Evolutionary conservation across 495 filamentous ascomycete species (phyloP), one percentile per base, ranked within the genome.

Genomic region (Aspergillus bridgeri): DNA sequence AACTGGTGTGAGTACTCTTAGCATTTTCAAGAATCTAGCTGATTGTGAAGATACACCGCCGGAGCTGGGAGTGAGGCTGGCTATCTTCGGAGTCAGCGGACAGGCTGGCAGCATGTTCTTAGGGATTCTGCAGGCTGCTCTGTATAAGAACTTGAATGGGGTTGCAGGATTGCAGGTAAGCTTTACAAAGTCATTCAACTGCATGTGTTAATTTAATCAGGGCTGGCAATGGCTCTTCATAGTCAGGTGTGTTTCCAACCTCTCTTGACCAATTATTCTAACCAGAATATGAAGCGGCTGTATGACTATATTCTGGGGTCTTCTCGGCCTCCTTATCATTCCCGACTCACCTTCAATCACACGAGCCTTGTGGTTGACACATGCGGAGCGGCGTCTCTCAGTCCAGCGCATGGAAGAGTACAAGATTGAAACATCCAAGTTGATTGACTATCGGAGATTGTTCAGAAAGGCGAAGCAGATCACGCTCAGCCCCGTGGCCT

Each of bases 191-290:
- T 13, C 1, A 15, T n/a, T n/a, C 11, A 15, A 11, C 7, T 38
- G 8, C 9, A 15, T 29, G 17, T 4, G 9, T 4, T 38, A 38
- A 38, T 38, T 9, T 9, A 38, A 15, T 38, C 17, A 38, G 21
- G 61, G 61, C 11, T 64, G 61, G 61, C 61, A 64, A 60, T 64
- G 61, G 61, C 50, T 64, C 7, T 64, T 64, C 33, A 64, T 64
- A 23, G 54, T 64, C 53, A 60, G 53, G 46, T 38, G 29, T 15
- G 33, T 15, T 38, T 13, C 33, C 13, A 9, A 4, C 3, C 11
- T 38, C 33, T 13, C 13, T 0, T 38, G 6, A 3, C 33, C 8
- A 15, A 38, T 11, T 2, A 1, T 15, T 15, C 33, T 38, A 38
- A 38, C 9, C 33, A 38, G 9, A 13, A 15, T 33, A 27, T 38